Evolutionary conservation across 2,329 filamentous ascomycete species (phyloP).

Genomic region (Xylaria digitata): DNA sequence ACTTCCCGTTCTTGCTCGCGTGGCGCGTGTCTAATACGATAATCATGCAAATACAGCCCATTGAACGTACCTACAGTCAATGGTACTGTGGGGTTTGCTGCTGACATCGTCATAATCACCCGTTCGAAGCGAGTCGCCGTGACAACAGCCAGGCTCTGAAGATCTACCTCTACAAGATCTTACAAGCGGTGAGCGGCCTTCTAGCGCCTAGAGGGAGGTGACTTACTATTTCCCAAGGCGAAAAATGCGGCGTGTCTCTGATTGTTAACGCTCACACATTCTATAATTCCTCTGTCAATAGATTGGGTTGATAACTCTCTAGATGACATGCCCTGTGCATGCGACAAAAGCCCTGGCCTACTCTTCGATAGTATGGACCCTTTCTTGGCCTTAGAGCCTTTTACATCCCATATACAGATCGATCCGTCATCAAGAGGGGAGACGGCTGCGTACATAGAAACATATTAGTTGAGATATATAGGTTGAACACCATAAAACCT

Average conservation of each 20-base stretch:
- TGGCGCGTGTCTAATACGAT: slow-evolving; percentile 60
- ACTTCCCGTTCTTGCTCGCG: slow-evolving; percentile 52
- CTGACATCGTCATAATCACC: slow-evolving; percentile 84
- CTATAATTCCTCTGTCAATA: slow-evolving; percentile 71
- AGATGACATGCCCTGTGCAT: slow-evolving; percentile 32
- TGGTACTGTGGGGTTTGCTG: slow-evolving; percentile 72
- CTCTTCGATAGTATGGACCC: slow-evolving; percentile 76
- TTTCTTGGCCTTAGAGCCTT: slow-evolving; percentile 62
- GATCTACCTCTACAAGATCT: slow-evolving; percentile 83
- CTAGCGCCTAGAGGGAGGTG: neutral
- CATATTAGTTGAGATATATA: too few species aligned
- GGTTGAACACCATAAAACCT: too few species aligned
- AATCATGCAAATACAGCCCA: slow-evolving; percentile 85
- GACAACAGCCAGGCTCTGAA: slow-evolving; percentile 76
- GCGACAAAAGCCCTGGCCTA: slow-evolving; percentile 72
- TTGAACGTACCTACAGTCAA: slow-evolving; percentile 86
- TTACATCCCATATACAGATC: slow-evolving; percentile 86
- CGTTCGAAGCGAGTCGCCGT: slow-evolving; percentile 80
- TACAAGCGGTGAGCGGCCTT: slow-evolving; percentile 33
- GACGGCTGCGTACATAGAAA: slow-evolving; percentile 59
- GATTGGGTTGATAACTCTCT: slow-evolving; percentile 58
- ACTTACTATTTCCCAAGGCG: slow-evolving; percentile 77
- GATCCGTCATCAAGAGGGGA: slow-evolving; percentile 88
- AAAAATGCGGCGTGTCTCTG: slow-evolving; percentile 77
- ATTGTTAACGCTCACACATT: slow-evolving; percentile 85